Percentiles rank a stretch among this genome's conserved stretches.
These are phyloP conservation scores for Lumnitzera littorea DNA, from an alignment of 345 rosid genomes.

Conservation along the genomic window DNA sequence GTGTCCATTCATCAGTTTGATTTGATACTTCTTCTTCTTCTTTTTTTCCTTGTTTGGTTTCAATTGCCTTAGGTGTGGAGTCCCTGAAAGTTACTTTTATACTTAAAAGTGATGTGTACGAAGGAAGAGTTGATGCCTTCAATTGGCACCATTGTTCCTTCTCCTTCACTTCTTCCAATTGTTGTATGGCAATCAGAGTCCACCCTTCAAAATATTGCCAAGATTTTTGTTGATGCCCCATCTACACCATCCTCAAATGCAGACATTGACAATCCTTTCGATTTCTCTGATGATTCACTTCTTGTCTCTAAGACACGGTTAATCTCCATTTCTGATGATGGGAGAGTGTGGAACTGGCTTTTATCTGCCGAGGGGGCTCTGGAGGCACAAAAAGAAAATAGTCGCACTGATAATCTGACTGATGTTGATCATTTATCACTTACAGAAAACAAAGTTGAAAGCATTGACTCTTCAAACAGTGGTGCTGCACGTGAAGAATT, in stretches of 20 bases:
- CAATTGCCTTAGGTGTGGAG: no score
- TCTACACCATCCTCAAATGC: slow-evolving; percentile 30
- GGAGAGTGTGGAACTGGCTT: slow-evolving; percentile 94
- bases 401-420: slow-evolving; percentile 16
- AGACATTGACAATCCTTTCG: slow-evolving; percentile 83
- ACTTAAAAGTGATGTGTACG: slow-evolving; percentile 36
- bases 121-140: slow-evolving; percentile 93
- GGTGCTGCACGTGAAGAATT: slow-evolving; percentile 22
- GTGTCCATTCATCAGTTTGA: no score
- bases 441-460: slow-evolving; percentile 16
- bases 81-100: no score
- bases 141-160: slow-evolving; percentile 65
- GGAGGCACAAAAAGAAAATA: slow-evolving; percentile 34
- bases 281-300: slow-evolving; percentile 67
- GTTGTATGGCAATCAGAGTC: slow-evolving; percentile 66
- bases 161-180: slow-evolving; percentile 66
- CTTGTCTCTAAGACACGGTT: slow-evolving; percentile 62
- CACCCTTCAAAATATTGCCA: slow-evolving; percentile 67
- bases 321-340: slow-evolving; percentile 88
- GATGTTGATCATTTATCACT: slow-evolving; percentile 21
- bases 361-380: slow-evolving; percentile 68
- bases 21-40: no score
- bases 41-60: no score
- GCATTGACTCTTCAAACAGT: slow-evolving; percentile 24
- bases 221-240: slow-evolving; percentile 49